Base-by-base conservation (phyloP, 306 rosid species). In the Cicer pinnatifidum region DNA sequence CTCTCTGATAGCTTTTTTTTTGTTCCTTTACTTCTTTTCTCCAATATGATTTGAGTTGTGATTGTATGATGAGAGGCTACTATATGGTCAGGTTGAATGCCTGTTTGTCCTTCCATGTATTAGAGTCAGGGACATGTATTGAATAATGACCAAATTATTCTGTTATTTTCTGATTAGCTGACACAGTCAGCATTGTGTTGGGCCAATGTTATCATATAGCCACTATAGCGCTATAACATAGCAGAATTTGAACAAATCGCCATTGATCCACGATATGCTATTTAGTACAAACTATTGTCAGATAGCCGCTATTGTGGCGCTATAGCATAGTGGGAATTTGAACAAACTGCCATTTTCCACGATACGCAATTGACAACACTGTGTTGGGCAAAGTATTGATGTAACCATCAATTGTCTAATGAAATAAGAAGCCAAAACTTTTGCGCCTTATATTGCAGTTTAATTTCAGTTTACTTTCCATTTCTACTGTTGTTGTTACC, bases 181-280 rank as follows among this genome's bases (percentile, higher is more conserved):
- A 56, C 62, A 56, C 62, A 56, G 39, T 20, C 62, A 56, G 15
- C 39, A 56, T 56, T 56, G 59, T 53, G 33, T 53, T 53, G 59
- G 5, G 35, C 5, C 35, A 28, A 28, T 28, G 35, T 28, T 28
- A 28, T 28, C 35, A 28, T 3, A 28, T 28, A 28, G 35, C 5
- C 35, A 3, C 35, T 28, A 28, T 28, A 28, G 35, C 1, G 35
- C 35, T 28, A 28, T 28, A 28, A 28, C 35, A 28, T 28, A 28
- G 35, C 35, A 28, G 35, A 28, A 28, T 28, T 28, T 28, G 35
- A 28, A 28, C 5, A 28, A 28, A 28, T 28, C 5, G 5, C 5
- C 3, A 0, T 28, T 28, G 5, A 28, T 28, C 35, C 5, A 3
- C 35, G 5, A 28, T 28, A 28, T 28, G 5, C 5, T 28, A 28